Percentiles rank a stretch among this genome's conserved stretches.
phyloP scores from a whole-genome alignment of 2,329 filamentous ascomycete species.

The Passalora sequoiae region DNA sequence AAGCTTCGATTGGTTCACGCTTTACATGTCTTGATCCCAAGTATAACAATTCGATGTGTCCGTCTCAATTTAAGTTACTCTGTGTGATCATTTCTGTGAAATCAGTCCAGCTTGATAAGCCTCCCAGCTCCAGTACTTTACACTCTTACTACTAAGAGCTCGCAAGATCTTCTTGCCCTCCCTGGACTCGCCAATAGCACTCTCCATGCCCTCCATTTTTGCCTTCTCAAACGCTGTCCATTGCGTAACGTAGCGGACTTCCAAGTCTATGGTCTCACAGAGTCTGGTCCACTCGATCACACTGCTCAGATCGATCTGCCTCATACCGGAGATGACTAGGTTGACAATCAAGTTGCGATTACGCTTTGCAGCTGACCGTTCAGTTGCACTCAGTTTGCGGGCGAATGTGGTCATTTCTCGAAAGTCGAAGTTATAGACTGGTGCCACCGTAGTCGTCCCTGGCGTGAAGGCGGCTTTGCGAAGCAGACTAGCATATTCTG shows the following conservation, averaged over 20 bases:
- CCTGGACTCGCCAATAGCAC: slow-evolving; percentile 5
- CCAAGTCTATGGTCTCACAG: slow-evolving; percentile 9
- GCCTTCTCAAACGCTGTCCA: slow-evolving; percentile 15
- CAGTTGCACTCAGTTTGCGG: slow-evolving; percentile 10
- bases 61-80: too few relatives aligned
- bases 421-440: slow-evolving; percentile 20
- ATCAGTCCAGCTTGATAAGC: slow-evolving; percentile 1
- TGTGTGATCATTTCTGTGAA: too few relatives aligned
- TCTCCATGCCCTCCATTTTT: slow-evolving; percentile 9
- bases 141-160: slow-evolving; percentile 3
- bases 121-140: slow-evolving; percentile 4
- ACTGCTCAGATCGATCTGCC: slow-evolving; percentile 1
- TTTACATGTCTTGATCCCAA: too few relatives aligned
- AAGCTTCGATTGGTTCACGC: neutral
- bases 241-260: slow-evolving; percentile 15
- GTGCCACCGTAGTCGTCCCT: slow-evolving; percentile 11
- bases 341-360: slow-evolving; percentile 16
- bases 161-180: slow-evolving; percentile 19
- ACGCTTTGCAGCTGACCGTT: slow-evolving; percentile 13
- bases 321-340: slow-evolving; percentile 9
- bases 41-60: too few relatives aligned
- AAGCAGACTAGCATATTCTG: slow-evolving; percentile 16
- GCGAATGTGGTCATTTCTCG: slow-evolving; percentile 14
- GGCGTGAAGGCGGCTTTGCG: slow-evolving; percentile 18
- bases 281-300: slow-evolving; percentile 13